Evolutionary conservation across 1,284 basidiomycete species (phyloP).

Genomic region (Moesziomyces aphidis): DNA sequence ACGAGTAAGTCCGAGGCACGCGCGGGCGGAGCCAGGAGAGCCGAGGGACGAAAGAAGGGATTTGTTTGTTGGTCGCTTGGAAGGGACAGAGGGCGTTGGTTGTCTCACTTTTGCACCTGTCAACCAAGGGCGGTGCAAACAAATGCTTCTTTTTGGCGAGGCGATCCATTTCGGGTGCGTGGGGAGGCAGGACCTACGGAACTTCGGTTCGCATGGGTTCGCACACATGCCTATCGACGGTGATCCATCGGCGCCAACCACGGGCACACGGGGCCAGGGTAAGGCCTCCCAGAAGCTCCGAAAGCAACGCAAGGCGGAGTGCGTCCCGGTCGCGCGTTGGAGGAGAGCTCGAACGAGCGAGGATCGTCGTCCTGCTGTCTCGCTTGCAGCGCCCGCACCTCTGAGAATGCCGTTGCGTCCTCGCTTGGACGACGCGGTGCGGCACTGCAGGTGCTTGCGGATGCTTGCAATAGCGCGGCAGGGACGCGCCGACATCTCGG

Average conservation of each 20-base stretch:
- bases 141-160: background rate
- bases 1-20: background rate
- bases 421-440: background rate
- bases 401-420: background rate
- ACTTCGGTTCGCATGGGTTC: background rate
- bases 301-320: too few relatives aligned
- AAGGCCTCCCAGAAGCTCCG: background rate
- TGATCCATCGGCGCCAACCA: background rate
- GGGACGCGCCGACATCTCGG: background rate
- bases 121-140: slow-evolving; percentile 8
- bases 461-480: background rate
- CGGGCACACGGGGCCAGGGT: background rate
- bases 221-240: too few relatives aligned
- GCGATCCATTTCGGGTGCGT: background rate
- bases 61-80: slow-evolving; percentile 4
- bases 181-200: too few relatives aligned
- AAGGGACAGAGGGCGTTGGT: background rate
- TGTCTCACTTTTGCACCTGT: slow-evolving; percentile 1
- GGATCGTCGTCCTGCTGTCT: slow-evolving; percentile 3
- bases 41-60: background rate
- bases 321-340: too few relatives aligned
- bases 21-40: background rate
- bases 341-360: background rate
- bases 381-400: background rate
- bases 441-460: background rate